Percentiles rank a stretch among this genome's conserved stretches.
Conservation (phyloP, 2,329 filamentous ascomycete species). For the Sporothrix variecibatus region DNA sequence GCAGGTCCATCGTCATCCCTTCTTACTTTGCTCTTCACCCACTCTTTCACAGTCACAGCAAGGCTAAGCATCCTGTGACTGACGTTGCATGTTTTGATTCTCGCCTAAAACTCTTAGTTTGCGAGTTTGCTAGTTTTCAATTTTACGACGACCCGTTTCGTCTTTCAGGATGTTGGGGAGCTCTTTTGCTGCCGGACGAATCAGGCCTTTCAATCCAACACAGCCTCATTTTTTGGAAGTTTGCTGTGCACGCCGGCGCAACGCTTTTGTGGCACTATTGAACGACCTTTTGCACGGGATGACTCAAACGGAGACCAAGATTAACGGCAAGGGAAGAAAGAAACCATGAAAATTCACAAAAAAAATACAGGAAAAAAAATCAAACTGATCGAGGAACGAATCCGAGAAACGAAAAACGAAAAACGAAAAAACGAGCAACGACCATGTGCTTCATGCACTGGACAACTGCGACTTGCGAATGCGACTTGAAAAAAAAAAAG, state of each 20-base stretch:
- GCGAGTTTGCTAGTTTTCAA: neutral
- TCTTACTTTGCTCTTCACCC: neutral
- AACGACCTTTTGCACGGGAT: neutral
- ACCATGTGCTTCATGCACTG: neutral
- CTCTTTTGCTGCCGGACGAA: neutral
- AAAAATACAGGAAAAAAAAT: neutral
- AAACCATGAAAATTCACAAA: neutral
- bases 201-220: neutral
- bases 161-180: neutral
- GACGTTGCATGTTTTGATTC: neutral
- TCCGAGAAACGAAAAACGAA: neutral
- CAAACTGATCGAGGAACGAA: neutral
- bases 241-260: neutral
- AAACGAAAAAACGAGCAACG: neutral
- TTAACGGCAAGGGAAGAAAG: neutral
- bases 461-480: neutral
- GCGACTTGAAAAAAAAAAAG: neutral
- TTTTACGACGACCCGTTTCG: slow-evolving; percentile 1
- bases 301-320: neutral
- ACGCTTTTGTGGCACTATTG: neutral
- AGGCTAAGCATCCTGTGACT: neutral
- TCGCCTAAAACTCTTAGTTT: neutral
- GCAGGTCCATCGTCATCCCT: neutral
- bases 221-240: neutral
- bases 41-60: neutral